These are phyloP conservation scores for Pouteria campechiana DNA, from an alignment of 179 eudicot species.

Conservation along the genomic window DNA sequence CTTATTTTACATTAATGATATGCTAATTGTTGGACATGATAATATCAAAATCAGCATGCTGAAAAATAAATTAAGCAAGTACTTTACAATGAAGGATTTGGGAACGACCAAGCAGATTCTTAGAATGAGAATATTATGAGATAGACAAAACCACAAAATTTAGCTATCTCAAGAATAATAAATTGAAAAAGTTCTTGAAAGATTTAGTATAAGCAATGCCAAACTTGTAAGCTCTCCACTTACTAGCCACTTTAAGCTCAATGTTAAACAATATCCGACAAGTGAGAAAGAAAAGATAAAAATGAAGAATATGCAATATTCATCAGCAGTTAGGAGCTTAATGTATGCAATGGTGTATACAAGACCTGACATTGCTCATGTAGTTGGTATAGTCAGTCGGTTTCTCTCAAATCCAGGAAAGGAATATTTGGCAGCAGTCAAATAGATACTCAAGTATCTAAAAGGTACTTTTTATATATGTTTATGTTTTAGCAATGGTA, in stretches of 20 bases:
- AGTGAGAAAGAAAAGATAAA: too few species aligned
- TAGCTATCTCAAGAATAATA: too few species aligned
- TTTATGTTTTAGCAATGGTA: not conserved
- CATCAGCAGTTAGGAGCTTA: not conserved
- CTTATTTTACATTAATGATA: slow-evolving; percentile 1
- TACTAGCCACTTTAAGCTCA: not conserved
- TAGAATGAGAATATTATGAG: not conserved
- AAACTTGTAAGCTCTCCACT: not conserved
- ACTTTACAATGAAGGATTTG: slow-evolving; percentile 4
- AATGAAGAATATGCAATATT: too few species aligned
- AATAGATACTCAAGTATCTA: slow-evolving; percentile 1
- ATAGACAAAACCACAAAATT: too few species aligned
- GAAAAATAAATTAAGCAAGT: not conserved
- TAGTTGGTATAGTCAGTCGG: not conserved
- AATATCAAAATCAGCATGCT: not conserved
- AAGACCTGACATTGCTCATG: slow-evolving; percentile 2
- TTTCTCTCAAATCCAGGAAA: not conserved
- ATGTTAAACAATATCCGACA: not conserved
- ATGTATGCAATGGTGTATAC: slow-evolving; percentile 3
- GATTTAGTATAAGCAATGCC: not conserved
- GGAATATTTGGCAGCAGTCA: not conserved
- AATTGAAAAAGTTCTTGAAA: not conserved
- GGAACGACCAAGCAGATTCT: slow-evolving; percentile 2
- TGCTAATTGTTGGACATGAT: not conserved
- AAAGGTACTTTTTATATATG: not conserved